Conservation (phyloP, 768 basidiomycete genomes). For the Pleurotus salmoneostramineus region DNA sequence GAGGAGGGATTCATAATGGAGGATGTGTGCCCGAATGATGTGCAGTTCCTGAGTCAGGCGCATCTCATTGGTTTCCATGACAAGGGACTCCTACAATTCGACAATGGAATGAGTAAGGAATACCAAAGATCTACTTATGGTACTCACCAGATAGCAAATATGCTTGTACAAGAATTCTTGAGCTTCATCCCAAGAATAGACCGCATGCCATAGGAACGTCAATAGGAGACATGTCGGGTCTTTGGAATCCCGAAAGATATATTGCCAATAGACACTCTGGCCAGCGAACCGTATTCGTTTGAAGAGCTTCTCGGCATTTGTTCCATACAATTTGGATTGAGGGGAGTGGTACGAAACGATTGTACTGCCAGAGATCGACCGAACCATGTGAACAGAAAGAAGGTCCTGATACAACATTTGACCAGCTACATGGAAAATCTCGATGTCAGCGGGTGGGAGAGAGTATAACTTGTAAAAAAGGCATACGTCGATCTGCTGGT, state of each 20-base stretch:
- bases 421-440: constrained; percentile 18
- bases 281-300: constrained; percentile 33
- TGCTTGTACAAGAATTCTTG: constrained; percentile 49
- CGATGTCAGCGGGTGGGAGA: neutral
- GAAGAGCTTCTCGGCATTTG: constrained; percentile 29
- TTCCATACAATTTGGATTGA: constrained; percentile 25
- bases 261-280: constrained; percentile 41
- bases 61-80: constrained; percentile 35
- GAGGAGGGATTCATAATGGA: constrained; percentile 51
- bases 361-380: constrained; percentile 30
- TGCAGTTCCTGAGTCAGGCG: constrained; percentile 50
- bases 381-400: constrained; percentile 52
- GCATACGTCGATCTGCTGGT: constrained; percentile 14
- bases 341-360: constrained; percentile 42
- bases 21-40: constrained; percentile 51
- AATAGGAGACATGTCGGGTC: constrained; percentile 57
- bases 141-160: constrained; percentile 40
- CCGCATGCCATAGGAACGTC: constrained; percentile 51
- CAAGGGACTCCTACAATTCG: constrained; percentile 38
- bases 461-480: constrained; percentile 24
- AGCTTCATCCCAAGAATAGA: constrained; percentile 61
- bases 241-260: constrained; percentile 31
- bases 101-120: neutral
- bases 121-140: constrained; percentile 8
- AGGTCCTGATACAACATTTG: constrained; percentile 40